Conservation (phyloP, 1,284 basidiomycete species). For the Austroboletus novae-zelandiae region DNA sequence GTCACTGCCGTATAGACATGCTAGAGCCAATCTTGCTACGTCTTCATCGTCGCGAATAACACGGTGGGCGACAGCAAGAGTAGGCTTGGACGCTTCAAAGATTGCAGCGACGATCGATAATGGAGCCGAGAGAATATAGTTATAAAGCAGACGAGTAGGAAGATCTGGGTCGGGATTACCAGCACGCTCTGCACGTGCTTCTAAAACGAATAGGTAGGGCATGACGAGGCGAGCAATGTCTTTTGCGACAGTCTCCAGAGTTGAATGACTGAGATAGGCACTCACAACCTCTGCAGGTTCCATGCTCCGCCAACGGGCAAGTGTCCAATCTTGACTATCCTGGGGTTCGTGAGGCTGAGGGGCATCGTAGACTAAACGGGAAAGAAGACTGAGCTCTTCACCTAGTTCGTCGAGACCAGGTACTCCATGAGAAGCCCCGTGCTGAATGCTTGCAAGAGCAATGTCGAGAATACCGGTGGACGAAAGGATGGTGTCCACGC, state of each 20-base stretch:
- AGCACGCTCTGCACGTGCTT: slow-evolving; percentile 78
- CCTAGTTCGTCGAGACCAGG: slow-evolving; percentile 80
- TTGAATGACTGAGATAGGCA: slow-evolving; percentile 75
- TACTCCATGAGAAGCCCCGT: slow-evolving; percentile 80
- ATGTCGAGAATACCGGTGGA: slow-evolving; percentile 75
- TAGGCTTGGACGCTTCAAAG: slow-evolving; percentile 89
- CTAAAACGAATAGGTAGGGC: slow-evolving; percentile 89
- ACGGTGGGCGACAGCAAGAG: slow-evolving; percentile 63
- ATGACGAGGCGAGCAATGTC: slow-evolving; percentile 79
- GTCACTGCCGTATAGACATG: slow-evolving; percentile 84
- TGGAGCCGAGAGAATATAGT: slow-evolving; percentile 70
- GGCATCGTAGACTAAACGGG: slow-evolving; percentile 82
- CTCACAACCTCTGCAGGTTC: slow-evolving; percentile 61
- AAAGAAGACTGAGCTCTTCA: slow-evolving; percentile 85
- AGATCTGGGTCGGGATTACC: slow-evolving; percentile 68
- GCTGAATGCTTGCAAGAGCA: slow-evolving; percentile 78
- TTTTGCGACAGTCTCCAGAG: slow-evolving; percentile 58
- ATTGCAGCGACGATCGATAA: slow-evolving; percentile 70
- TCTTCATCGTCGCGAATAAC: slow-evolving; percentile 81
- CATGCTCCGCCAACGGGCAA: slow-evolving; percentile 70
- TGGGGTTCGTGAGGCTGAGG: slow-evolving; percentile 40
- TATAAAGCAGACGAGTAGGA: slow-evolving; percentile 64
- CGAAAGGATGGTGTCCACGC: slow-evolving; percentile 61
- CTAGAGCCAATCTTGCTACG: slow-evolving; percentile 80
- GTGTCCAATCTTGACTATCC: slow-evolving; percentile 63